Evolutionary conservation across 805 yeast species (phyloP), one percentile per base, ranked within the genome.

Genomic region (Cyberlindnera maclurae): DNA sequence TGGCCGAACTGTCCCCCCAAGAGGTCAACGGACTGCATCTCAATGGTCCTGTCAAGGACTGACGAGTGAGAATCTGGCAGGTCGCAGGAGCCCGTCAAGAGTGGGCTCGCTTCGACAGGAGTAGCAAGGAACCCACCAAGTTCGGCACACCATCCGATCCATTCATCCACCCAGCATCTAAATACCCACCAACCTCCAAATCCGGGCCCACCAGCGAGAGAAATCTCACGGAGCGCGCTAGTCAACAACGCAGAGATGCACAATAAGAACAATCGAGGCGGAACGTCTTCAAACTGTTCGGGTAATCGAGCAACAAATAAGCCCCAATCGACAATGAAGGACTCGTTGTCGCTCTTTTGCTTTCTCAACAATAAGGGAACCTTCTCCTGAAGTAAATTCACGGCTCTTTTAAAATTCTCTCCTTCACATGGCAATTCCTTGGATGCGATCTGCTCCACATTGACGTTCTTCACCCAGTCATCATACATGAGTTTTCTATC

Each of bases 111-210:
- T 4, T 41, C 46, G 12, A 41, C 29, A 5, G 45, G 15, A 15
- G 38, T 31, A 4, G 42, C 33, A 9, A 75, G 54, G 44, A 70
- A 71, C 0, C 80, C 79, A 4, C 81, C 79, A 12, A 76, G 58
- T 51, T 81, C 87, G 18, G 80, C 79, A 40, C 72, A 61, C 77
- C 86, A 79, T 3, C 70, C 70, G 43, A 81, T 63, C 69, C 75
- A 82, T 51, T 82, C 90, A 51, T 79, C 86, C 6, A 78, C 63
- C 88, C 90, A 83, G 54, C 87, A 77, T 40, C 83, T 65, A 3
- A 81, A 65, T 32, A 75, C 68, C 86, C 87, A 82, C 90, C 90
- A 83, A 3, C 77, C 73, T 9, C 77, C 78, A 54, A 82, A 79
- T 2, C 80, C 71, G 31, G 69, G 68, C 7, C 77, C 78, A 3